phyloP scores from a whole-genome alignment of 164 flowering plant genomes.

The Magnolia changhungtana region DNA sequence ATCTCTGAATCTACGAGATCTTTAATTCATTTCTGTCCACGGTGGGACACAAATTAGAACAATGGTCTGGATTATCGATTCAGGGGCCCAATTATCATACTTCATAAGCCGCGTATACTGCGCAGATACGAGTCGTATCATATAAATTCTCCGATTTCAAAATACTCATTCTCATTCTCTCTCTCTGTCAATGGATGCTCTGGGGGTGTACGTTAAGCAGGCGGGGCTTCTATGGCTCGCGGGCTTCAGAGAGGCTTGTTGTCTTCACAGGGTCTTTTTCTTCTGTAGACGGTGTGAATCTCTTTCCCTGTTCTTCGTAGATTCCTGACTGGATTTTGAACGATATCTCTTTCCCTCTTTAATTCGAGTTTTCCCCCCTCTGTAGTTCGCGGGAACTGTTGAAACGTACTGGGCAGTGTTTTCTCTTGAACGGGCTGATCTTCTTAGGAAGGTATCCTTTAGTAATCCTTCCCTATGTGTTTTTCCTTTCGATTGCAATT shows the following conservation, averaged over 20 bases:
- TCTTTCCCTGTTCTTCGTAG: not conserved
- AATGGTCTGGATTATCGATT: too few species aligned
- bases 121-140: too few species aligned
- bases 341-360: not conserved
- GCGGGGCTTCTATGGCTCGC: slow-evolving; percentile 53
- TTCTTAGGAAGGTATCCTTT: slow-evolving; percentile 74
- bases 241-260: slow-evolving; percentile 87
- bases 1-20: too few species aligned
- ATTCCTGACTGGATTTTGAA: not conserved
- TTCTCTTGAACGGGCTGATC: slow-evolving; percentile 79
- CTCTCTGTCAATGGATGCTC: not conserved
- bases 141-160: too few species aligned
- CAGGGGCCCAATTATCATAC: too few species aligned
- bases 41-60: too few species aligned
- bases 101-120: too few species aligned
- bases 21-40: too few species aligned
- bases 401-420: slow-evolving; percentile 83
- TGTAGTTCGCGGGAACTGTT: slow-evolving; percentile 65
- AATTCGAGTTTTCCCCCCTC: slow-evolving; percentile 37
- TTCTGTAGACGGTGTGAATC: slow-evolving; percentile 53
- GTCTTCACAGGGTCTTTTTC: slow-evolving; percentile 67
- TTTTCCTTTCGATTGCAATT: not conserved
- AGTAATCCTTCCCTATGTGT: not conserved
- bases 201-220: slow-evolving; percentile 28
- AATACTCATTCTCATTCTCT: not conserved